Base-by-base conservation (phyloP, 192 early-diverging fungal genomes). In the Podila epicladia region DNA sequence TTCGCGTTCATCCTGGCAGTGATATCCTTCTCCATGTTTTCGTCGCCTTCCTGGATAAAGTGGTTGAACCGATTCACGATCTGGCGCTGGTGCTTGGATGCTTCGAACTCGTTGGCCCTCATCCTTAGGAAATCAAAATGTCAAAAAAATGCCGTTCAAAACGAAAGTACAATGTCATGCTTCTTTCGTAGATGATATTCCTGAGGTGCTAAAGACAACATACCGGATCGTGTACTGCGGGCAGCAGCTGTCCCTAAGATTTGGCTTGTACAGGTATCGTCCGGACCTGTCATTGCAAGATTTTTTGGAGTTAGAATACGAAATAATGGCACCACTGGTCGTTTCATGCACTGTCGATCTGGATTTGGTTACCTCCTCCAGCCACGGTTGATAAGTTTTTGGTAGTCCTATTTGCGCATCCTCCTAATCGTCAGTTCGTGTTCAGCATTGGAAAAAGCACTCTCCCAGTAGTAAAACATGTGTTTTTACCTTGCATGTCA, bases 211-310 rank as follows among this genome's bases (percentile, higher is more conserved):
- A 50, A 50, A 3, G 15, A 26, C 9, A 15, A 45, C 15, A 58
- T 82, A 86, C 89, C 85, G 83, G 65, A 94, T 95, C 0, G 94
- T 91, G 71, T 93, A 91, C 55, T 90, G 86, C 0, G 92, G 92
- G 83, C 93, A 94, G 71, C 93, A 95, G 48, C 90, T 93, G 17
- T 83, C 71, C 4, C 84, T 61, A 13, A 93, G 74, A 45, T 89
- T 82, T 1, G 93, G 93, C 64, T 92, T 94, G 87, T 96, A 96
- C 9, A 91, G 59, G 64, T 95, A 95, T 20, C 87, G 57, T 2
- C 93, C 93, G 49, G 88, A 90, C 51, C 88, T 89, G 4, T 15
- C 15, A 15, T 45, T 45, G 12, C 41, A 17, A 45, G 41, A 15
- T 45, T 45, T 45, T 45, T 45, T 12, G 41, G 41, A 45, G 53